Conservation (phyloP, 768 basidiomycete species). For the Leccinum olivaceopallidum region DNA sequence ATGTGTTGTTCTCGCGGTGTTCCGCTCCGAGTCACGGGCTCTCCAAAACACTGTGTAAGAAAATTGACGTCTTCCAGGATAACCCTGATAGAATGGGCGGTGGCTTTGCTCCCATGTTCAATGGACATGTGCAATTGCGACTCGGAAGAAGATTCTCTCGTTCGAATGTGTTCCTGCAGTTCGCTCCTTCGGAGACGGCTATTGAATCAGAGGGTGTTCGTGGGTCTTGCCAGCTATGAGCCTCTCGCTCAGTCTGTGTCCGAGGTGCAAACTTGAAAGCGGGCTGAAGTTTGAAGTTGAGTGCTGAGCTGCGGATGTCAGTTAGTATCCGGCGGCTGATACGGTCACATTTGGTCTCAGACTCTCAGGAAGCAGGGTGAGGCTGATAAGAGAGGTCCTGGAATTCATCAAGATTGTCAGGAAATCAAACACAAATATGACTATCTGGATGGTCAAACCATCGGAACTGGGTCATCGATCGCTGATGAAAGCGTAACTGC, state of each 20-base stretch:
- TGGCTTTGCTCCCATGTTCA: constrained; percentile 9
- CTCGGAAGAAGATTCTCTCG: constrained; percentile 7
- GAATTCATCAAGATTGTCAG: too few species aligned
- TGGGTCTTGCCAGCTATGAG: constrained; percentile 18
- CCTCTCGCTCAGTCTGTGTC: constrained; percentile 38
- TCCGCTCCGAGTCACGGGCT: not conserved
- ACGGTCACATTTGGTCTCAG: too few species aligned
- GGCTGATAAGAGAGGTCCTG: too few species aligned
- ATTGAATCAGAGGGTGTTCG: constrained; percentile 15
- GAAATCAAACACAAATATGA: too few species aligned
- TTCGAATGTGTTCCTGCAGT: constrained; percentile 13
- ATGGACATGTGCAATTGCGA: constrained; percentile 10
- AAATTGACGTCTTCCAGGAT: constrained; percentile 32
- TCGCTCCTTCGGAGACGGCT: constrained; percentile 10
- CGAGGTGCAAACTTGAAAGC: constrained; percentile 32
- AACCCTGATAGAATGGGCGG: not conserved
- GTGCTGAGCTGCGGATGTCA: constrained; percentile 27
- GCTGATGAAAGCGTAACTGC: too few species aligned
- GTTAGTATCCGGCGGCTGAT: constrained; percentile 6
- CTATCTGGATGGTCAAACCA: too few species aligned
- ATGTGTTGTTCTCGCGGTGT: constrained; percentile 19
- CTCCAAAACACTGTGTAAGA: constrained; percentile 17
- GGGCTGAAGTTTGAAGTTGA: constrained; percentile 29
- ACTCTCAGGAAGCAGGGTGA: too few species aligned
- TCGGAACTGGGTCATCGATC: too few species aligned